Evolutionary conservation across 1,284 basidiomycete species (phyloP), one percentile per base, ranked within the genome.

Genomic region (Pseudozyma thailandica): DNA sequence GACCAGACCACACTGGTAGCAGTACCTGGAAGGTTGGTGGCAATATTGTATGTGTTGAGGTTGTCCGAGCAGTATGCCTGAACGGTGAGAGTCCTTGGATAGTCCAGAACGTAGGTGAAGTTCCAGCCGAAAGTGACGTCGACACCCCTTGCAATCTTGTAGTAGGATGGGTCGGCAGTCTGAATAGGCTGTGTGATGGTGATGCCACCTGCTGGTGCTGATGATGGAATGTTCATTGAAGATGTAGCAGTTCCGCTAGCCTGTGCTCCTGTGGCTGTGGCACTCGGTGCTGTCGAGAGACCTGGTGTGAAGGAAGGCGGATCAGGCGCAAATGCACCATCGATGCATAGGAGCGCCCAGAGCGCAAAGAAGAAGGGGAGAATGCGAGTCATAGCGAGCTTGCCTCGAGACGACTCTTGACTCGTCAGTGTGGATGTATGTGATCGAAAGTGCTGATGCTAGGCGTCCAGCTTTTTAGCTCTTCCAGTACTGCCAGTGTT

Each of bases 101-200:
- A 73, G 20, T 65, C 56, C 12, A 78, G 41, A 20, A 82, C 72
- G 4, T 72, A 78, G 26, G 81, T 82, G 46, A 80, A 82, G 60
- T 78, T 77, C 81, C 81, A 82, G 12, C 77, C 81, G 21, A 82
- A 82, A 0, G 81, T 82, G 55, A 82, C 74, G 27, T 60, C 55
- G 31, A 74, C 77, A 16, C 77, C 78, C 13, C 51, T 53, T 3
- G 77, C 80, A 20, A 82, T 80, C 72, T 82, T 82, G 77, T 82
- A 82, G 61, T 77, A 82, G 15, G 79, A 81, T 0, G 74, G 53
- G 16, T 77, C 72, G 6, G 77, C 78, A 2, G 79, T 81, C 46
- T 82, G 74, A 13, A 72, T 57, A 1, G 81, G 81, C 44, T 79
- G 52, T 9, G 81, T 82, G 23, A 82, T 57, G 2, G 78, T 78